Conservation (phyloP, 306 rosid species). For the Gastrolobium bilobum region DNA sequence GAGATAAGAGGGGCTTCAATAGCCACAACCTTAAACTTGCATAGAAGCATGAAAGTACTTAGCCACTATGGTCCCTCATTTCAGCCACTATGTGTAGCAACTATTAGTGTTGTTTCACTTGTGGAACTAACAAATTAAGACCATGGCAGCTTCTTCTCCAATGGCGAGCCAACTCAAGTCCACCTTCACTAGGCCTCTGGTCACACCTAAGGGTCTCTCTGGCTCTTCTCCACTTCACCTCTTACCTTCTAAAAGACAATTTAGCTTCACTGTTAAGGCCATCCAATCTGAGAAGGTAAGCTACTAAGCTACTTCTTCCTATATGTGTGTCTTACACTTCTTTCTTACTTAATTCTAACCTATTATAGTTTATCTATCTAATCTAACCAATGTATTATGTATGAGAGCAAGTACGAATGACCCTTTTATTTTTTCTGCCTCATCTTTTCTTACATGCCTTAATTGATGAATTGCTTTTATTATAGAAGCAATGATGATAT, state of each 20-base stretch:
- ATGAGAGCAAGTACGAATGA: background rate
- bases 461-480: slow-evolving; percentile 6
- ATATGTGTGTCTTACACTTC: background rate
- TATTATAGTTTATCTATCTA: background rate
- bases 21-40: slow-evolving; percentile 60
- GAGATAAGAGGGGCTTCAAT: slow-evolving; percentile 51
- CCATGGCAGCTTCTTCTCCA: slow-evolving; percentile 87
- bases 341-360: background rate
- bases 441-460: background rate
- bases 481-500: background rate
- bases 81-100: slow-evolving; percentile 1
- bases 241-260: slow-evolving; percentile 51
- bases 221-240: slow-evolving; percentile 62
- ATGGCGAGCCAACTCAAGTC: slow-evolving; percentile 93
- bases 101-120: background rate
- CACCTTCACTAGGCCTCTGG: slow-evolving; percentile 72
- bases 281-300: slow-evolving; percentile 84
- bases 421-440: background rate
- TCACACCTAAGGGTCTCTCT: slow-evolving; percentile 78
- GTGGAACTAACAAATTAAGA: slow-evolving; percentile 25
- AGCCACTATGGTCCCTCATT: slow-evolving; percentile 37
- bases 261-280: slow-evolving; percentile 75
- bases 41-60: slow-evolving; percentile 50
- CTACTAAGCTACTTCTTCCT: slow-evolving; percentile 17
- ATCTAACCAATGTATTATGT: background rate